Evolutionary conservation across 225 moss, liverwort and hornwort genomes (phyloP), one percentile per base, ranked within the genome.

Genomic region (Bryoerythrophyllum caledonicum): DNA sequence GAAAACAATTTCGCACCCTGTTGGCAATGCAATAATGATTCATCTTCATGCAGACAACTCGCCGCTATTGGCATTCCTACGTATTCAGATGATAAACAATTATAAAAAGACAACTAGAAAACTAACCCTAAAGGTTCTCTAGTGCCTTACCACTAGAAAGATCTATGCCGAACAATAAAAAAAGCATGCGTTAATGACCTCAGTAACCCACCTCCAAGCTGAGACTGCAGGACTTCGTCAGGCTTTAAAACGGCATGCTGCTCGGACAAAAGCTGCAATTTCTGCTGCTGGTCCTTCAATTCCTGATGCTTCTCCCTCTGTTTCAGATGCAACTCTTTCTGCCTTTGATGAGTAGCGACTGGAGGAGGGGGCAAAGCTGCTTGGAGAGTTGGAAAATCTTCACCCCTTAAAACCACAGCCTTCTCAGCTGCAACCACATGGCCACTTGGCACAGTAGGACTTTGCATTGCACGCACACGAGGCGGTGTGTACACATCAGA

Each of bases 381-480:
- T 83, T 99, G 99, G 24, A 99, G 83, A 53, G 95, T 93, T 28
- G 99, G 99, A 83, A 99, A 99, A 74, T 99, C 99, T 78, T 99
- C 99, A 41, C 99, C 99, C 78, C 95, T 83, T 72, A 99, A 85
- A 35, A 99, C 93, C 67, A 99, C 99, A 69, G 92, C 99, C 86
- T 95, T 99, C 79, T 89, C 93, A 57, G 92, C 83, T 67, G 75
- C 79, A 73, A 76, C 85, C 51, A 82, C 78, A 24, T 85, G 89
- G 68, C 82, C 86, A 74, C 58, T 65, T n/a, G 79, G 62, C 25
- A 76, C 79, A 65, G 82, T 64, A 61, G 78, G 78, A 77, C 74
- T 67, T 83, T 92, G 99, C 81, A 91, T 82, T 21, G 91, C 71
- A 66, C 94, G 93, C 41, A 28, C 95, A 78, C 99, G 90, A 76